Percentiles rank a stretch among this genome's conserved stretches.
Evolutionary conservation across 352 stramenopile species (phyloP).

Genomic region (Pythium insidiosum): DNA sequence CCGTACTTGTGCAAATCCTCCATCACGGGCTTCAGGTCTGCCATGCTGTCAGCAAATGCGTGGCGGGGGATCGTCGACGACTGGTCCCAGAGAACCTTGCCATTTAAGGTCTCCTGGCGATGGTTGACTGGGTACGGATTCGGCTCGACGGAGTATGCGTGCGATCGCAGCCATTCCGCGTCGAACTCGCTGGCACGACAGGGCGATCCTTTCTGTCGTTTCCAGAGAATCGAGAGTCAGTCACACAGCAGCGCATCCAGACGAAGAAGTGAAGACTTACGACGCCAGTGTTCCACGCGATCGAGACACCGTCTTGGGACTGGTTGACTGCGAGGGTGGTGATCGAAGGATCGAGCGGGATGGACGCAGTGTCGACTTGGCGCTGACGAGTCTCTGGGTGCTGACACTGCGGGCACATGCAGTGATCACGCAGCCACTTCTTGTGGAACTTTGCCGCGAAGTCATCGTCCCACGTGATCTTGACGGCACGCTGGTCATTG

Average conservation of each 20-base stretch:
- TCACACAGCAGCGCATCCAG: not conserved
- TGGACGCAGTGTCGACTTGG: conserved; percentile 74
- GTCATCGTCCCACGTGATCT: conserved; percentile 70
- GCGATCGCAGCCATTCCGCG: conserved; percentile 61
- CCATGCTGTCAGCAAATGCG: conserved; percentile 30
- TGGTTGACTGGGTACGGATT: conserved; percentile 43
- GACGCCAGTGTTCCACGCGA: conserved; percentile 51
- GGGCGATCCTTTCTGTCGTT: conserved; percentile 35
- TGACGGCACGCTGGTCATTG: conserved; percentile 34
- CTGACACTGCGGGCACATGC: conserved; percentile 49
- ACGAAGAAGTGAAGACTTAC: conserved; percentile 16
- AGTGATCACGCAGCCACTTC: conserved; percentile 83
- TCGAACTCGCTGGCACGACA: conserved; percentile 63
- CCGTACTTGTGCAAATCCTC: conserved; percentile 63
- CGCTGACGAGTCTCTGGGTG: conserved; percentile 71
- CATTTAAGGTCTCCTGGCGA: conserved; percentile 42
- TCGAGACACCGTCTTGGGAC: conserved; percentile 24
- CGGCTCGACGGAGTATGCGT: conserved; percentile 50
- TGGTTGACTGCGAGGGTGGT: conserved; percentile 23
- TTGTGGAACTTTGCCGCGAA: conserved; percentile 77
- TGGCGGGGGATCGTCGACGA: conserved; percentile 31
- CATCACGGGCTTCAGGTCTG: conserved; percentile 62
- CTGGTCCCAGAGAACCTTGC: conserved; percentile 43
- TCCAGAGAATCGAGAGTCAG: not conserved
- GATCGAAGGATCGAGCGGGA: conserved; percentile 41